Conservation (phyloP, 139 green algal species). For the Haematococcus sp. region DNA sequence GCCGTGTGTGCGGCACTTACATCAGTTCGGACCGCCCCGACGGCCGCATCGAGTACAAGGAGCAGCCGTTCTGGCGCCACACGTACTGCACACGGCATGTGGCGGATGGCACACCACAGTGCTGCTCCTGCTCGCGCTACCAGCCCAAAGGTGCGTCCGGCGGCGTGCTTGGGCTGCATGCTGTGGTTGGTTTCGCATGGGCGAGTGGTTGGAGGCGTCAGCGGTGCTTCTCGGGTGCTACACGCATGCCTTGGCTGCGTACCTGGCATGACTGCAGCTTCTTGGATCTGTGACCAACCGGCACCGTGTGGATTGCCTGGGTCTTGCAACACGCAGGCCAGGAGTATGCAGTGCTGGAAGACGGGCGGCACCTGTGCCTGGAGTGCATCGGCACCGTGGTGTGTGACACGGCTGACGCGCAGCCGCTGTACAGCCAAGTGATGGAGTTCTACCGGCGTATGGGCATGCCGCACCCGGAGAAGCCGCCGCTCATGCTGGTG, state of each 20-base stretch:
- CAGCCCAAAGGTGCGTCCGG: constrained; percentile 27
- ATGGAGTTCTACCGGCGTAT: constrained; percentile 19
- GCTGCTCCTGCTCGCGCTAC: constrained; percentile 62
- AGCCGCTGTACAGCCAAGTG: constrained; percentile 78
- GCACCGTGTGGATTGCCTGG: constrained; percentile 13
- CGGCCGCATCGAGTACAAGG: constrained; percentile 44
- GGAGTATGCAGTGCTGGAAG: constrained; percentile 43
- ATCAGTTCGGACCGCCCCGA: constrained; percentile 33
- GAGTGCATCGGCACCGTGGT: constrained; percentile 71
- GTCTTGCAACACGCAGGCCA: constrained; percentile 4
- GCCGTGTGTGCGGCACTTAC: constrained; percentile 58
- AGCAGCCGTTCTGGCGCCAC: constrained; percentile 62
- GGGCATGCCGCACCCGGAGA: constrained; percentile 56
- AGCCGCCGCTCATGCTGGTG: constrained; percentile 78
- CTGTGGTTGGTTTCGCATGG: too few relatives aligned
- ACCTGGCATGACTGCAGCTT: too few relatives aligned
- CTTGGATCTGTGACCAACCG: too few relatives aligned
- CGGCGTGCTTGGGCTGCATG: too few relatives aligned
- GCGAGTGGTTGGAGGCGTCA: too few relatives aligned
- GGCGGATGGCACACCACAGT: constrained; percentile 55
- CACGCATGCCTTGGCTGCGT: too few relatives aligned
- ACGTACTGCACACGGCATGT: constrained; percentile 58
- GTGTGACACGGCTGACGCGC: constrained; percentile 71
- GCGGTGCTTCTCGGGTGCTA: too few relatives aligned
- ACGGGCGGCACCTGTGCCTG: constrained; percentile 80